phyloP scores from a whole-genome alignment of 495 filamentous ascomycete genomes.

The Podospora pseudoanserina region DNA sequence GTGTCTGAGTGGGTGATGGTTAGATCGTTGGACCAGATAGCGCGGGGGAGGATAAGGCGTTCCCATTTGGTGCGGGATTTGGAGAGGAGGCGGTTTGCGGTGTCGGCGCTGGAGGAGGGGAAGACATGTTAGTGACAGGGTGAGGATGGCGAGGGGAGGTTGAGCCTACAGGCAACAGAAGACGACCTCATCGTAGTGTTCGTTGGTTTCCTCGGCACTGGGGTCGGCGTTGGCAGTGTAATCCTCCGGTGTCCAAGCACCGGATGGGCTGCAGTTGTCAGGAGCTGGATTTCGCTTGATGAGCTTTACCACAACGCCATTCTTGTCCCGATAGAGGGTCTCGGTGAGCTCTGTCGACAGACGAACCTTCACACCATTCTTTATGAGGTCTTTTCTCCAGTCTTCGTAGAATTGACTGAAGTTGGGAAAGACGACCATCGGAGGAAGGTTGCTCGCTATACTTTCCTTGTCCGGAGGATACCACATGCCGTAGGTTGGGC shows the following conservation, averaged over 20 bases:
- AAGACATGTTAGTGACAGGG: background rate
- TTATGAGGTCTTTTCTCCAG: constrained; percentile 60
- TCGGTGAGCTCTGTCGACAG: constrained; percentile 58
- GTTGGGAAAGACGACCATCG: constrained; percentile 79
- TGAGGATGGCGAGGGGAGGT: background rate
- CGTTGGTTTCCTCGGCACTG: constrained; percentile 23
- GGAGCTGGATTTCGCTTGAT: constrained; percentile 29
- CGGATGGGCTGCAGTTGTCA: constrained; percentile 37
- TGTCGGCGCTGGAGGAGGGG: constrained; percentile 52
- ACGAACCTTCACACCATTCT: constrained; percentile 61
- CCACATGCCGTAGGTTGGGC: constrained; percentile 74
- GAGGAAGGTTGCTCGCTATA: constrained; percentile 65
- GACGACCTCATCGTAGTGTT: constrained; percentile 68
- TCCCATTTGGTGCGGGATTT: constrained; percentile 61
- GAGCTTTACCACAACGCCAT: constrained; percentile 52
- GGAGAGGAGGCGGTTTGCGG: constrained; percentile 62
- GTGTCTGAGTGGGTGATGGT: constrained; percentile 77
- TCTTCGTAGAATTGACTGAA: constrained; percentile 66
- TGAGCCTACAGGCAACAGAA: constrained; percentile 55
- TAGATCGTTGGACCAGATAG: constrained; percentile 78
- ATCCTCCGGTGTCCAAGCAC: constrained; percentile 28
- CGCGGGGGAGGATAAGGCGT: constrained; percentile 63
- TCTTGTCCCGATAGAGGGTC: constrained; percentile 54
- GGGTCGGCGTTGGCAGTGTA: constrained; percentile 24
- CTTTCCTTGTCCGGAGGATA: constrained; percentile 60